phyloP scores from a whole-genome alignment of 345 rosid genomes.

The Mallotus nudiflorus region DNA sequence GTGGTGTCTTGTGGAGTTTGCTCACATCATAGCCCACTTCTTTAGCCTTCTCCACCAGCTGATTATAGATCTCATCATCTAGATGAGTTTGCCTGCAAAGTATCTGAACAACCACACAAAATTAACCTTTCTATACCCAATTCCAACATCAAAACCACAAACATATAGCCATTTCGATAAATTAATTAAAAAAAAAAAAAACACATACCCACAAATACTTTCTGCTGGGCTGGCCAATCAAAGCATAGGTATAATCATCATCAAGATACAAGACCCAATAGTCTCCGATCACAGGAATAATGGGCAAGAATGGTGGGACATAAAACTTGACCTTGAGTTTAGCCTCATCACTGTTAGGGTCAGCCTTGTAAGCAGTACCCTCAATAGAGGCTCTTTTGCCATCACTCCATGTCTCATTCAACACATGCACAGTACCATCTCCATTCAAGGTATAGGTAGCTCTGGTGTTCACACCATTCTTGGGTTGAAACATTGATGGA shows the following conservation, averaged over 20 bases:
- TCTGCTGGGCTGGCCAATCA: slow-evolving; percentile 76
- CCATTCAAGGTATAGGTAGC: slow-evolving; percentile 75
- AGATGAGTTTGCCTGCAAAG: slow-evolving; percentile 59
- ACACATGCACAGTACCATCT: slow-evolving; percentile 74
- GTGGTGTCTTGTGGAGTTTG: slow-evolving; percentile 80
- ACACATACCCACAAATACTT: slow-evolving; percentile 72
- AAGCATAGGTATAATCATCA: slow-evolving; percentile 59
- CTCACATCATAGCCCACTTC: slow-evolving; percentile 66
- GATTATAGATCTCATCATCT: slow-evolving; percentile 60
- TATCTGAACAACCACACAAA: slow-evolving; percentile 41
- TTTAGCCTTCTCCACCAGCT: slow-evolving; percentile 58
- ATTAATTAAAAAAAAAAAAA: neutral
- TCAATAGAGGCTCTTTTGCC: slow-evolving; percentile 68
- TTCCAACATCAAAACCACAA: neutral
- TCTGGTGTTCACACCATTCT: slow-evolving; percentile 65
- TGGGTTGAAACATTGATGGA: slow-evolving; percentile 82
- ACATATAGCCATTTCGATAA: too few species aligned
- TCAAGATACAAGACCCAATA: slow-evolving; percentile 83
- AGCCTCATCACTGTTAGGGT: slow-evolving; percentile 77
- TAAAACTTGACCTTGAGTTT: slow-evolving; percentile 89
- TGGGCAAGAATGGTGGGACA: slow-evolving; percentile 83
- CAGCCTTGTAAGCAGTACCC: slow-evolving; percentile 74
- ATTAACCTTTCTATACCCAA: neutral
- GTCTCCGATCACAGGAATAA: slow-evolving; percentile 75
- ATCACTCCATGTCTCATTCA: slow-evolving; percentile 76